Evolutionary conservation across 163 green algal species (phyloP).

Genomic region (Scenedesmus sp.): DNA sequence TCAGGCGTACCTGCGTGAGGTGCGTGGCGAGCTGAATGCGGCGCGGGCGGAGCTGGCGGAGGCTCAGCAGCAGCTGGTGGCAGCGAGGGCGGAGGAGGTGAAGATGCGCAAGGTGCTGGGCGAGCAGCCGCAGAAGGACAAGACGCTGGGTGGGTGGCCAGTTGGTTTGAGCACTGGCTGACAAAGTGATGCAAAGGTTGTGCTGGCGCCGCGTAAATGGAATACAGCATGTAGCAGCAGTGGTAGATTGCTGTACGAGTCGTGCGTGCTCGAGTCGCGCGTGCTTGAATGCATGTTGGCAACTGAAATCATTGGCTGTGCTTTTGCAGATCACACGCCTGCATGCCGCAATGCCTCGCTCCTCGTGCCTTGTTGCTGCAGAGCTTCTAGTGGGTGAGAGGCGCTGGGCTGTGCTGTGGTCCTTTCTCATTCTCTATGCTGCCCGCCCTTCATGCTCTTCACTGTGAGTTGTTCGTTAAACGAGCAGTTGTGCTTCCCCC

Average conservation of each 20-base stretch:
- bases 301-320: not conserved
- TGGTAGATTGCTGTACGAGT: not conserved
- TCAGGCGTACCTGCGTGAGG: slow-evolving; percentile 44
- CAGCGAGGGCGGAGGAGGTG: slow-evolving; percentile 11
- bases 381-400: too few species aligned
- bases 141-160: slow-evolving; percentile 41
- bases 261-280: too few species aligned
- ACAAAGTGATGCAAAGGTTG: not conserved
- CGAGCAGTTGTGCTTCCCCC: too few species aligned
- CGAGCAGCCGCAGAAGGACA: slow-evolving; percentile 24
- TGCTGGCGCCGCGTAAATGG: not conserved
- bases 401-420: too few species aligned
- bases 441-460: too few species aligned
- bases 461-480: too few species aligned
- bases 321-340: too few species aligned
- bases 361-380: too few species aligned
- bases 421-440: too few species aligned
- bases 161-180: not conserved
- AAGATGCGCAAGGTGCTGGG: slow-evolving; percentile 11
- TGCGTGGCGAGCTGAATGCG: slow-evolving; percentile 26
- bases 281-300: not conserved
- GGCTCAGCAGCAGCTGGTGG: slow-evolving; percentile 17
- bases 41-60: slow-evolving; percentile 25
- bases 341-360: too few species aligned
- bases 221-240: not conserved